Evolutionary conservation across 2,329 filamentous ascomycete genomes (phyloP), one percentile per base, ranked within the genome.

Genomic region (Penicillium sp.): DNA sequence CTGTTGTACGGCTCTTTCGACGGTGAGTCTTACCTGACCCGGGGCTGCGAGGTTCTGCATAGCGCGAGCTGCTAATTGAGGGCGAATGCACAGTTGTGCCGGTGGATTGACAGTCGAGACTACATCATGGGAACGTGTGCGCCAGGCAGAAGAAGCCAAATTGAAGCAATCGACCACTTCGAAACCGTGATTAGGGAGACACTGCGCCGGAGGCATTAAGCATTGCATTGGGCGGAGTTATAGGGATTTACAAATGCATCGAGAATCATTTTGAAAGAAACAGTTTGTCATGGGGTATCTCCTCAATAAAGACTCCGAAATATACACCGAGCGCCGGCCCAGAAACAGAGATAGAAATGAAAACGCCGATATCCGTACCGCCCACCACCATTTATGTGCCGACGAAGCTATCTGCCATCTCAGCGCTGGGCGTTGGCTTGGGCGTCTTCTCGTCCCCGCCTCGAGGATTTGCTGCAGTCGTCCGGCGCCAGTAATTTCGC

Each of bases 21-120:
- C 69, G 68, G 80, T 83, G 61, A 63, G 75, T 37, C 7, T 36
- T 29, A n/a, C n/a, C n/a, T n/a, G n/a, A n/a, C n/a, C n/a, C n/a
- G n/a, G n/a, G n/a, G n/a, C n/a, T n/a, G n/a, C n/a, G n/a, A n/a
- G n/a, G n/a, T n/a, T n/a, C n/a, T n/a, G n/a, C n/a, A n/a, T n/a
- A n/a, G n/a, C n/a, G n/a, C n/a, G n/a, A n/a, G n/a, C n/a, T n/a
- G n/a, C n/a, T n/a, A n/a, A n/a, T n/a, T 29, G 17, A n/a, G 23
- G 16, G 25, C 44, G 47, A 28, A 33, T 48, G 41, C 46, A 43
- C 37, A 69, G 66, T 42, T 70, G 78, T 58, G 72, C 70, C 17
- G 67, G 72, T 51, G 77, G 77, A 14, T 58, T 81, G 51, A 77
- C 72, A 32, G 76, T 82, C 10, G 80, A 83, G 60, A 83, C 79